Evolutionary conservation across 140 eudicot genomes (phyloP).

Genomic region (Erigeron philadelphicus): DNA sequence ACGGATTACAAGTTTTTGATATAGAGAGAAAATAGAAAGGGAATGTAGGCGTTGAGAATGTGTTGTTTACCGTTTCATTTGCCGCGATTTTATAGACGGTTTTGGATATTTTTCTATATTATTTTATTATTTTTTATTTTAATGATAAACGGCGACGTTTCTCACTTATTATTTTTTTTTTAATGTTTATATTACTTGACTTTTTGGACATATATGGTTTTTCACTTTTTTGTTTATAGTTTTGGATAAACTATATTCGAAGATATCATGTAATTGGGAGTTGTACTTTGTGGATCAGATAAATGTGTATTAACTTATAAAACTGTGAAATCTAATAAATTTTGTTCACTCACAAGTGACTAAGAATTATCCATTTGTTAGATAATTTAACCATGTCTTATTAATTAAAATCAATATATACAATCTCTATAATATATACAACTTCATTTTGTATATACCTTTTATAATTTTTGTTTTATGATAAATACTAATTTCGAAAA

Average conservation of each 20-base stretch:
- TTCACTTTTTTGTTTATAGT: not conserved
- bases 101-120: not conserved
- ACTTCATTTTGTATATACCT: too few species aligned
- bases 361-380: too few species aligned
- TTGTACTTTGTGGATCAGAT: too few species aligned
- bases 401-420: too few species aligned
- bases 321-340: too few species aligned
- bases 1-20: not conserved
- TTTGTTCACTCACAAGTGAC: too few species aligned
- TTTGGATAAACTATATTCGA: not conserved
- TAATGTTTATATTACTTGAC: not conserved
- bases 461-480: too few species aligned
- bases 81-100: slow-evolving; percentile 30
- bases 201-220: not conserved
- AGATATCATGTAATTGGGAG: not conserved
- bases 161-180: not conserved
- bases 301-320: not conserved
- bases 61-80: slow-evolving; percentile 15
- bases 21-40: not conserved
- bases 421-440: too few species aligned
- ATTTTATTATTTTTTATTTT: not conserved
- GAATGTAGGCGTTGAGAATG: not conserved
- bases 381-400: too few species aligned
- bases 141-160: slow-evolving; percentile 18
- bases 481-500: too few species aligned